Percentiles rank a stretch among this genome's conserved stretches.
These are phyloP conservation scores for Saturnispora besseyi DNA, from an alignment of 805 yeast genomes.

Conservation along the genomic window DNA sequence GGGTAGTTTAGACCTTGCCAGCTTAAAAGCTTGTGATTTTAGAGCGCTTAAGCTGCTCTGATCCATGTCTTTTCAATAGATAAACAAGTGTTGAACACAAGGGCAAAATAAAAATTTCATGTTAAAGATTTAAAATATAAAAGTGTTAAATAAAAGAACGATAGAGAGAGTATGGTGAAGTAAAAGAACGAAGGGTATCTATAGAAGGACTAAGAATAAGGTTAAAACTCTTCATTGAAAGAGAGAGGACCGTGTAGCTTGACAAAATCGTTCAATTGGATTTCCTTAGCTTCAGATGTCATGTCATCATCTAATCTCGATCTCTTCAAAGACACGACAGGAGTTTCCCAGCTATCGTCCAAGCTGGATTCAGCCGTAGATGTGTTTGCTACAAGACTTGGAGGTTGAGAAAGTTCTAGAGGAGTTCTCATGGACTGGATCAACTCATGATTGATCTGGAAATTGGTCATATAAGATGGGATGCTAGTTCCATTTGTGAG, in stretches of 20 bases:
- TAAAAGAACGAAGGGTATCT: neutral
- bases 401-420: slow-evolving; percentile 30
- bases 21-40: neutral
- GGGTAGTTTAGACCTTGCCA: slow-evolving; percentile 23
- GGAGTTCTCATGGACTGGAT: slow-evolving; percentile 21
- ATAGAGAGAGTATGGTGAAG: neutral
- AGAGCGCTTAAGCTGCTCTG: neutral
- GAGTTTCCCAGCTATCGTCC: slow-evolving; percentile 32
- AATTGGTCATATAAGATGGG: slow-evolving; percentile 10
- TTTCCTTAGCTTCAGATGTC: slow-evolving; percentile 5
- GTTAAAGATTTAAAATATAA: neutral
- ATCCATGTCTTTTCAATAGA: too few species aligned
- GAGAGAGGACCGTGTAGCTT: slow-evolving; percentile 36
- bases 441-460: slow-evolving; percentile 9
- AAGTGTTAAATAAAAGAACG: neutral
- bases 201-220: neutral
- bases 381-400: slow-evolving; percentile 33
- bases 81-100: neutral
- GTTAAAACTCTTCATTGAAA: slow-evolving; percentile 42
- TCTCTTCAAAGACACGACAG: neutral
- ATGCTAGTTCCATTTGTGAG: neutral
- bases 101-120: neutral
- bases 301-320: neutral
- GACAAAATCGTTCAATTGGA: slow-evolving; percentile 21
- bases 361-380: slow-evolving; percentile 39